Conservation (phyloP, 2,329 filamentous ascomycete species). For the Aspergillus amoenus region DNA sequence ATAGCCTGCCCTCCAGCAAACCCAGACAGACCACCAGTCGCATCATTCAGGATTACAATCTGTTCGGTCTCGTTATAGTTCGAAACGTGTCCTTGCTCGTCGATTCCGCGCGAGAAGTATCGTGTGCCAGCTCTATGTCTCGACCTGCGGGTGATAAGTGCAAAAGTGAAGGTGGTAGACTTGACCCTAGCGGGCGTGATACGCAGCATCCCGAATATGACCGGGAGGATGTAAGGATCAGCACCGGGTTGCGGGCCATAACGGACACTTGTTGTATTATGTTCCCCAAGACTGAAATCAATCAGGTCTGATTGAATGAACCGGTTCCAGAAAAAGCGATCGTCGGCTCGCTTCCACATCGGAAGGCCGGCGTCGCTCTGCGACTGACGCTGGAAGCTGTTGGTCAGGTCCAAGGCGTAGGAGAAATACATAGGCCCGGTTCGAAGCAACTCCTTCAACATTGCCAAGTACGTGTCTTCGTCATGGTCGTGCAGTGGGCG, state of each 20-base stretch:
- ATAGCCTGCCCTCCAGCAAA: slow-evolving; percentile 75
- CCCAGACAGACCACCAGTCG: slow-evolving; percentile 69
- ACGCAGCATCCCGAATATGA: slow-evolving; percentile 95
- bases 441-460: slow-evolving; percentile 80
- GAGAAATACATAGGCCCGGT: slow-evolving; percentile 95
- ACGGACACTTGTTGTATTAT: slow-evolving; percentile 46
- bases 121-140: slow-evolving; percentile 85
- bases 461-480: slow-evolving; percentile 83
- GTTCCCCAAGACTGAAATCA: slow-evolving; percentile 69
- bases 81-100: slow-evolving; percentile 91
- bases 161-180: slow-evolving; percentile 76
- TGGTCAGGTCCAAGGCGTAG: slow-evolving; percentile 94
- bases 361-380: slow-evolving; percentile 70
- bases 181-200: slow-evolving; percentile 86
- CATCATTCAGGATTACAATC: slow-evolving; percentile 83
- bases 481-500: slow-evolving; percentile 87
- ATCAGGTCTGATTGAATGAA: slow-evolving; percentile 91
- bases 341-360: slow-evolving; percentile 88
- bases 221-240: slow-evolving; percentile 90
- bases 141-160: slow-evolving; percentile 84
- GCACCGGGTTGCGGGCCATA: slow-evolving; percentile 66
- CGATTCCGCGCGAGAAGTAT: slow-evolving; percentile 91
- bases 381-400: slow-evolving; percentile 91
- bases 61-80: slow-evolving; percentile 99
- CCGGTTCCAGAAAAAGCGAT: slow-evolving; percentile 98